These are phyloP conservation scores for Rhodotorula sp. DNA, from an alignment of 1,284 basidiomycete species.

Conservation along the genomic window DNA sequence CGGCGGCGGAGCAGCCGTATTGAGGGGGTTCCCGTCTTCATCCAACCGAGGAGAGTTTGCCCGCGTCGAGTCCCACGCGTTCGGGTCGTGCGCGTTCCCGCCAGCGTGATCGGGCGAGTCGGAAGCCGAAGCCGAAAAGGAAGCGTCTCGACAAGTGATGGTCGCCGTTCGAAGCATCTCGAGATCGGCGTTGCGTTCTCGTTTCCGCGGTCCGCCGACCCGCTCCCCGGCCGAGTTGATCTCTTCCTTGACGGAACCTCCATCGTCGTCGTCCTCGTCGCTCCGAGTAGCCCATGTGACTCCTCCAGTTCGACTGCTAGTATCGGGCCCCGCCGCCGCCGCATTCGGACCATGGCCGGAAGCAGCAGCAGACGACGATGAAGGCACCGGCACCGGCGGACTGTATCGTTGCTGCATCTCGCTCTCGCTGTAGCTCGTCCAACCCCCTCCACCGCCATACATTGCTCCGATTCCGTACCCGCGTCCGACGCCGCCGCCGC, in stretches of 20 bases:
- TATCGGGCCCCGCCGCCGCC: background rate
- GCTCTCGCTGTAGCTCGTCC: background rate
- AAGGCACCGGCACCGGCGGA: background rate
- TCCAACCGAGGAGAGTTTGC: background rate
- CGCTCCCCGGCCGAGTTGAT: background rate
- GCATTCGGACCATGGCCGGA: background rate
- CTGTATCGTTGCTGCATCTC: background rate
- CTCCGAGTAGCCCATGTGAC: background rate
- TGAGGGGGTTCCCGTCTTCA: no score
- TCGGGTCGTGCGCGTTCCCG: background rate
- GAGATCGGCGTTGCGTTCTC: slow-evolving; percentile 5
- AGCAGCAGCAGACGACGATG: background rate
- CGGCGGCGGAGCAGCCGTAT: no score
- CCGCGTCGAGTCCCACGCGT: slow-evolving; percentile 3
- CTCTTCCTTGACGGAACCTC: background rate
- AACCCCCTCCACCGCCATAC: background rate
- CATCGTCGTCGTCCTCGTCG: slow-evolving; percentile 4
- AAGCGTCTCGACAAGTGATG: slow-evolving; percentile 15
- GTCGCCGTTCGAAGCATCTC: slow-evolving; percentile 21
- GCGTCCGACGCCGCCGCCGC: background rate
- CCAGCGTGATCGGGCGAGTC: slow-evolving; percentile 3
- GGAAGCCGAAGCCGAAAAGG: slow-evolving; percentile 4
- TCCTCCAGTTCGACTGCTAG: background rate
- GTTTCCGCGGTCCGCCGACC: background rate
- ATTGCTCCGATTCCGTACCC: background rate